Evolutionary conservation across 495 filamentous ascomycete genomes (phyloP).

Genomic region (Sordaria brevicollis): DNA sequence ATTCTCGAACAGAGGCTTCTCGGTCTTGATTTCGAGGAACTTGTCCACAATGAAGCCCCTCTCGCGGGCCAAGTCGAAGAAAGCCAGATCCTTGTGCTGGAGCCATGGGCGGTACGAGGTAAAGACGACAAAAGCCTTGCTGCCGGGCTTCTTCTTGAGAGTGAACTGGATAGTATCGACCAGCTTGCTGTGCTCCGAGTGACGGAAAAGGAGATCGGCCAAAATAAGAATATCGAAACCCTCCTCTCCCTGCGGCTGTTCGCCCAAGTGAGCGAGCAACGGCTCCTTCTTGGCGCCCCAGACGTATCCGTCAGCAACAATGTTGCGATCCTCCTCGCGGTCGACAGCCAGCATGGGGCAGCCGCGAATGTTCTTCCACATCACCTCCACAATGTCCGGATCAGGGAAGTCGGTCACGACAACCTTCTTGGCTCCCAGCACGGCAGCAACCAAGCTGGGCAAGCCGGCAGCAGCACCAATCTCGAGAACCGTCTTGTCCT

Average conservation of each 20-base stretch:
- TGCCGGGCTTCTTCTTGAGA: conserved; percentile 40
- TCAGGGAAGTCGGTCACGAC: conserved; percentile 90
- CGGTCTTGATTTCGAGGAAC: conserved; percentile 71
- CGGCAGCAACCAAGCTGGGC: conserved; percentile 65
- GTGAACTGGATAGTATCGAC: conserved; percentile 56
- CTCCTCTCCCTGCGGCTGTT: not conserved
- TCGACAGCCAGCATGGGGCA: conserved; percentile 18
- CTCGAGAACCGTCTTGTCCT: conserved; percentile 62
- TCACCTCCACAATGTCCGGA: conserved; percentile 62
- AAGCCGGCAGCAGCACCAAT: conserved; percentile 85
- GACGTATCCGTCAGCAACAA: conserved; percentile 56
- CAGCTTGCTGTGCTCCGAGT: conserved; percentile 71
- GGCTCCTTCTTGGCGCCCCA: conserved; percentile 57
- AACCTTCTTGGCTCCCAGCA: conserved; percentile 55
- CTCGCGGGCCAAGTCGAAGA: conserved; percentile 65
- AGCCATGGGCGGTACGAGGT: conserved; percentile 90
- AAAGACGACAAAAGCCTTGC: conserved; percentile 78
- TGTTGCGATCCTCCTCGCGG: conserved; percentile 18
- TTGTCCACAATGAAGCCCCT: conserved; percentile 64
- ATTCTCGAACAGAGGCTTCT: conserved; percentile 76
- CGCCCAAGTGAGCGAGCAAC: conserved; percentile 40
- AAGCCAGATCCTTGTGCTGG: conserved; percentile 67
- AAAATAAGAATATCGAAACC: conserved; percentile 75
- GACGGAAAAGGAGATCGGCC: conserved; percentile 82
- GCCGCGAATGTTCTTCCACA: conserved; percentile 57